These are phyloP conservation scores for Fusarium newnesense DNA, from an alignment of 2,329 filamentous ascomycete species.

Conservation along the genomic window DNA sequence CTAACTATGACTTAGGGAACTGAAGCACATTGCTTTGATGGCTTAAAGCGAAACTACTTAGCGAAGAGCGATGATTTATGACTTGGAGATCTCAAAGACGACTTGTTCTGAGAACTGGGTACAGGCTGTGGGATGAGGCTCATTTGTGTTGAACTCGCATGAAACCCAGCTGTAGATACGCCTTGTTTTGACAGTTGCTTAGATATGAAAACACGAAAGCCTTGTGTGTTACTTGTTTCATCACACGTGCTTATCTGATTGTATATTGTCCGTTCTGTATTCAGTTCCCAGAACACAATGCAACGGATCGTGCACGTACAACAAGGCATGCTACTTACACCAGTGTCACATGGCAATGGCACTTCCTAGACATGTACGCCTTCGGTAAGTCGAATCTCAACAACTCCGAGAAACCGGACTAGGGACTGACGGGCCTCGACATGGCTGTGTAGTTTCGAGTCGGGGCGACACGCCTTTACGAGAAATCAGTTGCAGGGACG, in stretches of 20 bases:
- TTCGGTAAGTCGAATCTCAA: neutral
- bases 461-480: neutral
- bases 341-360: neutral
- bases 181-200: neutral
- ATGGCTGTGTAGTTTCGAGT: neutral
- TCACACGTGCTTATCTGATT: neutral
- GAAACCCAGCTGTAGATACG: neutral
- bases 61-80: slow-evolving; percentile 6
- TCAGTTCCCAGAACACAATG: neutral
- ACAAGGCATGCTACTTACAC: neutral
- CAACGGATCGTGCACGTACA: neutral
- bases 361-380: neutral
- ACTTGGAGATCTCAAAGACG: neutral
- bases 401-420: neutral
- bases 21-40: slow-evolving; percentile 66
- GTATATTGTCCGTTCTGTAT: neutral
- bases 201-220: neutral
- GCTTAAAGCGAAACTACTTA: slow-evolving; percentile 42
- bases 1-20: slow-evolving; percentile 52
- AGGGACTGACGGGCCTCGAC: neutral
- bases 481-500: neutral
- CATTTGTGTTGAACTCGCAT: neutral
- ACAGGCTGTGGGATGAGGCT: neutral
- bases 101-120: neutral
- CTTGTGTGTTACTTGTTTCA: neutral